A percentile compares a stretch with the other conserved stretches of the same genome.
These are phyloP conservation scores for Zalaria sp. DNA, from an alignment of 2,329 filamentous ascomycete species.

Conservation along the genomic window DNA sequence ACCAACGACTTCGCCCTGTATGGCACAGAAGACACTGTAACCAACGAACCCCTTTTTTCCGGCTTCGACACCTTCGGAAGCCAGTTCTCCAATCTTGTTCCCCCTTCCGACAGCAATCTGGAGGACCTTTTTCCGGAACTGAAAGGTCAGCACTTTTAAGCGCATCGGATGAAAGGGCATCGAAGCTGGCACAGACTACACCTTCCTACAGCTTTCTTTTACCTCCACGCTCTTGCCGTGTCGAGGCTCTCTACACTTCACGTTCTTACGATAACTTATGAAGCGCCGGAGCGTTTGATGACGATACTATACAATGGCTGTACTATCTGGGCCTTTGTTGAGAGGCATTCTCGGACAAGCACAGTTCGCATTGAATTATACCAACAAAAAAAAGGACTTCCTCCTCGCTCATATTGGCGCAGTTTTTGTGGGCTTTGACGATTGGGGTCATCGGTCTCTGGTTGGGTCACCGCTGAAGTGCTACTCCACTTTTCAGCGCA, in stretches of 20 bases:
- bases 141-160: slow-evolving; percentile 4
- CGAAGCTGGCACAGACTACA: background rate
- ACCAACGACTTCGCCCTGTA: slow-evolving; percentile 27
- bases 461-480: too few species aligned
- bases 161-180: background rate
- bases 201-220: slow-evolving; percentile 1
- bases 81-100: slow-evolving; percentile 18
- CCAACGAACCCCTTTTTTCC: background rate
- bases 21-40: slow-evolving; percentile 8
- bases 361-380: too few species aligned
- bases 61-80: slow-evolving; percentile 14
- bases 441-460: too few species aligned
- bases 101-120: slow-evolving; percentile 7
- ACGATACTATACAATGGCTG: background rate
- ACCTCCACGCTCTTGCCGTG: slow-evolving; percentile 7
- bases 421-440: too few species aligned
- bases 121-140: slow-evolving; percentile 15
- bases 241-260: slow-evolving; percentile 4
- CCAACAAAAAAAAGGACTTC: too few species aligned
- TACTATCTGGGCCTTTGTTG: background rate
- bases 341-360: too few species aligned
- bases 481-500: too few species aligned
- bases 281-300: background rate
- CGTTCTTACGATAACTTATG: background rate
- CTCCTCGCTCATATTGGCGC: too few species aligned